Base-by-base conservation (phyloP, 345 rosid species). In the Camelina neglecta region DNA sequence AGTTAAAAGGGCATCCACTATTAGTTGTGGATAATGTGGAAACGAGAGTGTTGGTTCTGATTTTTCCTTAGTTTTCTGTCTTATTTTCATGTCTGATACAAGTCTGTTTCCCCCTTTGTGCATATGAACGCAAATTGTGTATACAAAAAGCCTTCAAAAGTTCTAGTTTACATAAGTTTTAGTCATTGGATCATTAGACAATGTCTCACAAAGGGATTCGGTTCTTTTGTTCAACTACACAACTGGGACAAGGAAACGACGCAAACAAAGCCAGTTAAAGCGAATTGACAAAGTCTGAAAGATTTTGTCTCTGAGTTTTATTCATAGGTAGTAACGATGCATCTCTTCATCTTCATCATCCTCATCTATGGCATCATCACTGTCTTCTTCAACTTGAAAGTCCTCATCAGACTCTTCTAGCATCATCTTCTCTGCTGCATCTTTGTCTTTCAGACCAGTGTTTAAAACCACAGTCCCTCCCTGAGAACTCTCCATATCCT, bases 391-490 rank as follows among this genome's bases (percentile, higher is more conserved):
- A 7, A 63, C 77, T 73, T 68, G 75, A 45, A 71, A 77, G 53
- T 82, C 85, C 4, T 75, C 84, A 11, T 83, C 88, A 1, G 80
- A 81, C 0, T 65, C 74, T 59, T 83, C 85, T 11, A 76, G 77
- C 23, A 78, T 81, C 61, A 80, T 88, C 9, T 83, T 86, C 24
- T 85, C 89, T 72, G 84, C 71, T 85, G 72, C 64, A n/a, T 59
- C 49, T 70, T 65, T 80, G 59, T 59, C 79, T 82, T 86, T 90
- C 83, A 87, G 76, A 67, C 88, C 90, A 15, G 93, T 84, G 84
- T 85, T 90, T 81, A 86, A 71, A 11, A 90, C 87, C 61, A 86
- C 90, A 18, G 88, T 88, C 60, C 88, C 88, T 36, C 96, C 93
- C 65, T 80, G 63, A 53, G 96, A 84, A 74, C 87, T 83, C 74